Conservation (phyloP, 345 rosid species). For the Aegle marmelos region DNA sequence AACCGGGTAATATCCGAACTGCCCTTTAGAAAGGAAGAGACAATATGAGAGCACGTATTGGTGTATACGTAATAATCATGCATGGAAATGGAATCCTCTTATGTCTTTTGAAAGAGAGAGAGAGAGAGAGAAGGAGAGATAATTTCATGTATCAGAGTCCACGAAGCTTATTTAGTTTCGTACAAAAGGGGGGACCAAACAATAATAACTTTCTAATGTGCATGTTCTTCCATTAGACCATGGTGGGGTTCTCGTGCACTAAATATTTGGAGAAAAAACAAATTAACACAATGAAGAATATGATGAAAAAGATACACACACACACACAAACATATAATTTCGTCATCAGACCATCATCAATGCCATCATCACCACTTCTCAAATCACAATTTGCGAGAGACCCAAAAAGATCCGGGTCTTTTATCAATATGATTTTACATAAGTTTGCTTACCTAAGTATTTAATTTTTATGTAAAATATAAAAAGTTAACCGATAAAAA, state of each 20-base stretch:
- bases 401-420: too few species aligned
- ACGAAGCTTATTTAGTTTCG: constrained; percentile 12
- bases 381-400: too few species aligned
- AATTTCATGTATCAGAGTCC: constrained; percentile 27
- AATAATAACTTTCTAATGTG: constrained; percentile 12
- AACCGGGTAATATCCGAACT: background rate
- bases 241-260: constrained; percentile 24
- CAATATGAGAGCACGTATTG: constrained; percentile 28
- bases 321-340: constrained; percentile 11
- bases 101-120: constrained; percentile 23
- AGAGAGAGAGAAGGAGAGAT: constrained; percentile 10
- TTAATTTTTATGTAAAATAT: too few species aligned
- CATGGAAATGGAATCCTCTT: constrained; percentile 39
- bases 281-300: background rate
- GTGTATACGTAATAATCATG: constrained; percentile 59
- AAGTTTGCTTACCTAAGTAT: too few species aligned
- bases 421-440: too few species aligned
- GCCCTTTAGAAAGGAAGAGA: background rate
- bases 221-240: constrained; percentile 24
- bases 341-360: constrained; percentile 51
- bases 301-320: too few species aligned
- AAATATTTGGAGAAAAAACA: constrained; percentile 7
- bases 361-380: constrained; percentile 31
- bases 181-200: constrained; percentile 25
- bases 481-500: too few species aligned